Conservation (phyloP, 805 yeast genomes). For the Candida ortonii region DNA sequence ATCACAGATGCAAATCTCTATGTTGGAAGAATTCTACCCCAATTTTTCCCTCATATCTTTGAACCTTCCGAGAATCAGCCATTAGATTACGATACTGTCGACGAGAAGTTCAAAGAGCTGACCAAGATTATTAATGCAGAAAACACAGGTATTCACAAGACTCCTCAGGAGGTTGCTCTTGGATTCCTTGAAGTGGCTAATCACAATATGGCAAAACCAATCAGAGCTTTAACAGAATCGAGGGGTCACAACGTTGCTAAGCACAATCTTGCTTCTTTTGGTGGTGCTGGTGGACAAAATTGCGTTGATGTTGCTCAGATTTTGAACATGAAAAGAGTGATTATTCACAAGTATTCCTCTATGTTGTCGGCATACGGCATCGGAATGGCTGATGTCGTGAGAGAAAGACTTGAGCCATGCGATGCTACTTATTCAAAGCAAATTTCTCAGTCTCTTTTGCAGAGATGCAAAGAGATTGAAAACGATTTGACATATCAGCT, state of each 20-base stretch:
- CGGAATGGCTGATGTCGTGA: constrained; percentile 35
- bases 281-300: constrained; percentile 52
- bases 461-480: constrained; percentile 20
- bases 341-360: constrained; percentile 46
- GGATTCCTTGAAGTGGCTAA: constrained; percentile 47
- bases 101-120: constrained; percentile 36
- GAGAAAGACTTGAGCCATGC: constrained; percentile 30
- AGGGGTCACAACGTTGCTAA: constrained; percentile 42
- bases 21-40: constrained; percentile 40
- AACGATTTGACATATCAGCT: constrained; percentile 24
- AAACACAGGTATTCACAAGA: constrained; percentile 31
- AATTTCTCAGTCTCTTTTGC: constrained; percentile 10
- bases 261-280: constrained; percentile 45
- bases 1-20: constrained; percentile 46
- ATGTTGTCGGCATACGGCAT: constrained; percentile 44
- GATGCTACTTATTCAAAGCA: constrained; percentile 15
- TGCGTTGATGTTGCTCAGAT: constrained; percentile 41
- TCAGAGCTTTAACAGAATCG: constrained; percentile 44
- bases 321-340: constrained; percentile 39
- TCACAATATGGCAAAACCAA: constrained; percentile 46
- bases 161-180: constrained; percentile 43
- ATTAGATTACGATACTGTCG: constrained; percentile 35
- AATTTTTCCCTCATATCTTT: constrained; percentile 43
- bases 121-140: constrained; percentile 35
- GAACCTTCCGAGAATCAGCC: constrained; percentile 44